A percentile compares a stretch with the other conserved stretches of the same genome.
Evolutionary conservation across 2,329 filamentous ascomycete genomes (phyloP).

Genomic region (Myriosclerotinia duriaeana): DNA sequence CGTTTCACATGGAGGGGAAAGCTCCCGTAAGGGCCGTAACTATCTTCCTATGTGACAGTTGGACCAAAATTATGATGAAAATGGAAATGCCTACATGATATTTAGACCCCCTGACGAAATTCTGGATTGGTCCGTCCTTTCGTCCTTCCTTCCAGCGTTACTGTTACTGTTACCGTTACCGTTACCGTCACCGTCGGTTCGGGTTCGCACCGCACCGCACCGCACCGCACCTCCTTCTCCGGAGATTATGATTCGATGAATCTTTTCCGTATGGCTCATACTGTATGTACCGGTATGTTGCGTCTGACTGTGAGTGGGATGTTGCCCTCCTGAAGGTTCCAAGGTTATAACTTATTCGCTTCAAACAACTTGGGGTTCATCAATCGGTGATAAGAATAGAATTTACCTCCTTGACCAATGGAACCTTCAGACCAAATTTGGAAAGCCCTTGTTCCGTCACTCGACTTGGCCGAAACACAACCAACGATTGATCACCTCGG

Average conservation of each 20-base stretch:
- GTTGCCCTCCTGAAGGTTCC: not conserved
- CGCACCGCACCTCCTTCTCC: not conserved
- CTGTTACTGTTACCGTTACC: too few relatives aligned
- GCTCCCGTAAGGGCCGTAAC: too few relatives aligned
- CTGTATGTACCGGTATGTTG: not conserved
- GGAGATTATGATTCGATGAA: conserved; percentile 5
- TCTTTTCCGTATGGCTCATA: not conserved
- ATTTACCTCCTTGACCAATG: not conserved
- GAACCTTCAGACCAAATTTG: not conserved
- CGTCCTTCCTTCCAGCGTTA: conserved; percentile 2
- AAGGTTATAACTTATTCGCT: too few relatives aligned
- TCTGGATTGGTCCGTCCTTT: not conserved
- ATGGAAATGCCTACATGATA: conserved; percentile 14
- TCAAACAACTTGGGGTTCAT: not conserved
- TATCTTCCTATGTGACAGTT: conserved; percentile 13
- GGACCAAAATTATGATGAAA: conserved; percentile 9
- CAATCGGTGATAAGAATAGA: conserved; percentile 9
- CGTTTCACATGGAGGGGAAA: conserved; percentile 3
- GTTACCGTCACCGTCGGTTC: conserved; percentile 4
- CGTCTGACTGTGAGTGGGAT: not conserved
- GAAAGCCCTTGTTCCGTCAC: not conserved
- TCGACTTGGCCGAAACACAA: not conserved
- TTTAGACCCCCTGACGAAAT: conserved; percentile 13
- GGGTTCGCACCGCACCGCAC: not conserved
- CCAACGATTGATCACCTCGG: not conserved